Evolutionary conservation across 805 yeast species (phyloP).

Genomic region (Candida xyloterini): DNA sequence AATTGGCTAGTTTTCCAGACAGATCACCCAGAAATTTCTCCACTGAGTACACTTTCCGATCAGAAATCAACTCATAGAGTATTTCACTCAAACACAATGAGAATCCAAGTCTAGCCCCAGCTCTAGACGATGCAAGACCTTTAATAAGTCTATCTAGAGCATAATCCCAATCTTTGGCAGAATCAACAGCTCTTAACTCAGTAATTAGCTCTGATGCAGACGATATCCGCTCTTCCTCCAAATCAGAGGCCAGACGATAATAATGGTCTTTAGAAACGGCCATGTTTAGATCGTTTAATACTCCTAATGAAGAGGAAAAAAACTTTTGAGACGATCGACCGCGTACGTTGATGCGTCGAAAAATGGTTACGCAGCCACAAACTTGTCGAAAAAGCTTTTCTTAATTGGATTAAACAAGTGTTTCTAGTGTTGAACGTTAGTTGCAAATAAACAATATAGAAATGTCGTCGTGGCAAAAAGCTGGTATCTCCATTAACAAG

Average conservation of each 20-base stretch:
- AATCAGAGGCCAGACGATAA: slow-evolving; percentile 73
- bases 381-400: slow-evolving; percentile 21
- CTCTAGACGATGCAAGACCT: slow-evolving; percentile 80
- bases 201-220: slow-evolving; percentile 67
- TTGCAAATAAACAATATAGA: slow-evolving; percentile 6
- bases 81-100: slow-evolving; percentile 83
- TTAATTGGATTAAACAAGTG: slow-evolving; percentile 13
- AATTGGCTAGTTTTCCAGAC: slow-evolving; percentile 35
- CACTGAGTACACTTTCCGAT: slow-evolving; percentile 35
- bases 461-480: slow-evolving; percentile 66
- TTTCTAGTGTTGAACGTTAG: slow-evolving; percentile 8
- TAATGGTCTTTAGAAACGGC: slow-evolving; percentile 71
- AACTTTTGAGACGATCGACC: slow-evolving; percentile 15
- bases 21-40: slow-evolving; percentile 37
- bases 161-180: slow-evolving; percentile 70
- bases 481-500: slow-evolving; percentile 75
- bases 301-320: slow-evolving; percentile 2
- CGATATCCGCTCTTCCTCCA: slow-evolving; percentile 64
- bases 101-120: slow-evolving; percentile 82
- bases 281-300: slow-evolving; percentile 5
- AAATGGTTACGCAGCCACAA: slow-evolving; percentile 11
- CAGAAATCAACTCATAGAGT: slow-evolving; percentile 33
- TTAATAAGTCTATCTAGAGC: slow-evolving; percentile 74
- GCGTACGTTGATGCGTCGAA: slow-evolving; percentile 1
- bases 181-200: slow-evolving; percentile 47